Evolutionary conservation across 2,329 filamentous ascomycete species (phyloP).

Genomic region (Hortaea werneckii): DNA sequence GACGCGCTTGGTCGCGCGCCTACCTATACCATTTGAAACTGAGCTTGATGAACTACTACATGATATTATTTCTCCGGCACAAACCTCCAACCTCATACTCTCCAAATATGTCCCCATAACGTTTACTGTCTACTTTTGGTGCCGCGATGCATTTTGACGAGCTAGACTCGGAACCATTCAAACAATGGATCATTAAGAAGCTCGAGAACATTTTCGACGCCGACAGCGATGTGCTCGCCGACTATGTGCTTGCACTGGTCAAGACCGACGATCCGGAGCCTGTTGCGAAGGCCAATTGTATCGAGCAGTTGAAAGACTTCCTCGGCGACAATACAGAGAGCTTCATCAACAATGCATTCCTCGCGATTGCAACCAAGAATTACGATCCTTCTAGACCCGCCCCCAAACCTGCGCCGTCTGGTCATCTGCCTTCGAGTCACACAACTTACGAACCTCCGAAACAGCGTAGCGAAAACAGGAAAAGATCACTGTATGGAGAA

Average conservation of each 20-base stretch:
- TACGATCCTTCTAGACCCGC: conserved; percentile 22
- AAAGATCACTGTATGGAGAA: conserved; percentile 48
- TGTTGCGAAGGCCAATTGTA: conserved; percentile 57
- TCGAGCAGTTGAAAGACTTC: conserved; percentile 66
- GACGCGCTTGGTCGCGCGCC: no score
- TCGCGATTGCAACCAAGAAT: conserved; percentile 49
- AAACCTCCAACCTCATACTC: background rate
- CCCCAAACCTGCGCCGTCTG: conserved; percentile 5
- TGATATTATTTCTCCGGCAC: background rate
- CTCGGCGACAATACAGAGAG: conserved; percentile 52
- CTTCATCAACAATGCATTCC: conserved; percentile 64
- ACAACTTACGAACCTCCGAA: conserved; percentile 15
- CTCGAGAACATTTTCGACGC: conserved; percentile 68
- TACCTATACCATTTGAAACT: no score
- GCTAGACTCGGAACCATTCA: conserved; percentile 48
- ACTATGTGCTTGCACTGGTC: conserved; percentile 72
- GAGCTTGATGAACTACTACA: background rate
- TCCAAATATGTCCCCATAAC: background rate
- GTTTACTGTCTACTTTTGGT: background rate
- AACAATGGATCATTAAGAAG: conserved; percentile 67
- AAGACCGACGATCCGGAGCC: conserved; percentile 56
- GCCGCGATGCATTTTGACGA: conserved; percentile 45
- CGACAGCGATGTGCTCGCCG: conserved; percentile 70
- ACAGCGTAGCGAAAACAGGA: conserved; percentile 33
- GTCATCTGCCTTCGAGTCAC: no score